Percentiles rank a stretch among this genome's conserved stretches.
phyloP scores from a whole-genome alignment of 345 rosid genomes.

The Brassica juncea region DNA sequence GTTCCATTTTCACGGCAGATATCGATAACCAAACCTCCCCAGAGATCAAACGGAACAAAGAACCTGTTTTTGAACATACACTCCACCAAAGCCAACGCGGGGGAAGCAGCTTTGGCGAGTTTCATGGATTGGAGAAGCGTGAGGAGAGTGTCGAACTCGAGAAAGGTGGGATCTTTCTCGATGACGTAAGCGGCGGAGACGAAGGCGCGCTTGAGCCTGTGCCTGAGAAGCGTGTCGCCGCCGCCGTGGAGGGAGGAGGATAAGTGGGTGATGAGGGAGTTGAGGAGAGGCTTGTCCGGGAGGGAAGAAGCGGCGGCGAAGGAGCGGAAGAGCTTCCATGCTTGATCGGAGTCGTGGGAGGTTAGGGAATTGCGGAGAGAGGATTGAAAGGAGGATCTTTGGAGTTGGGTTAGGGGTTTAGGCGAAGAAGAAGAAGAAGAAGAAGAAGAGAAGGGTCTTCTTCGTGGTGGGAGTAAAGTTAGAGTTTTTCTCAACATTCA shows the following conservation, averaged over 20 bases:
- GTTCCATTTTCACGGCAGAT: slow-evolving; percentile 49
- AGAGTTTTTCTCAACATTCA: slow-evolving; percentile 41
- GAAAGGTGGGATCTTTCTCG: slow-evolving; percentile 57
- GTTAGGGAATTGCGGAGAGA: slow-evolving; percentile 59
- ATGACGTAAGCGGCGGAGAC: slow-evolving; percentile 68
- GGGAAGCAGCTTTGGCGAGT: slow-evolving; percentile 52
- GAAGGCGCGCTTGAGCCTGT: slow-evolving; percentile 85
- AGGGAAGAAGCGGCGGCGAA: slow-evolving; percentile 56
- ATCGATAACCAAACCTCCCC: slow-evolving; percentile 66
- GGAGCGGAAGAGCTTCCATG: slow-evolving; percentile 84
- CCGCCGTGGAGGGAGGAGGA: neutral
- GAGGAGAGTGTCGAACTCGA: slow-evolving; percentile 55
- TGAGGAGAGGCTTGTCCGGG: slow-evolving; percentile 62
- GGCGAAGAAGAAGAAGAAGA: slow-evolving; percentile 31
- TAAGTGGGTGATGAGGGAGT: slow-evolving; percentile 68
- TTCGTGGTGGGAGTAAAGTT: slow-evolving; percentile 28
- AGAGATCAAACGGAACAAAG: slow-evolving; percentile 69
- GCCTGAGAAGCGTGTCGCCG: slow-evolving; percentile 39
- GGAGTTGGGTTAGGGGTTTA: slow-evolving; percentile 52
- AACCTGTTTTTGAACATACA: slow-evolving; percentile 76
- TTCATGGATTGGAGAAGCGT: slow-evolving; percentile 64
- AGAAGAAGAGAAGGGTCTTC: slow-evolving; percentile 40
- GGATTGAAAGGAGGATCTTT: slow-evolving; percentile 51
- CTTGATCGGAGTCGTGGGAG: slow-evolving; percentile 56
- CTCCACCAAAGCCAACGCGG: slow-evolving; percentile 71